Conservation (phyloP, 768 basidiomycete genomes). For the Sporobolomyces roseus region DNA sequence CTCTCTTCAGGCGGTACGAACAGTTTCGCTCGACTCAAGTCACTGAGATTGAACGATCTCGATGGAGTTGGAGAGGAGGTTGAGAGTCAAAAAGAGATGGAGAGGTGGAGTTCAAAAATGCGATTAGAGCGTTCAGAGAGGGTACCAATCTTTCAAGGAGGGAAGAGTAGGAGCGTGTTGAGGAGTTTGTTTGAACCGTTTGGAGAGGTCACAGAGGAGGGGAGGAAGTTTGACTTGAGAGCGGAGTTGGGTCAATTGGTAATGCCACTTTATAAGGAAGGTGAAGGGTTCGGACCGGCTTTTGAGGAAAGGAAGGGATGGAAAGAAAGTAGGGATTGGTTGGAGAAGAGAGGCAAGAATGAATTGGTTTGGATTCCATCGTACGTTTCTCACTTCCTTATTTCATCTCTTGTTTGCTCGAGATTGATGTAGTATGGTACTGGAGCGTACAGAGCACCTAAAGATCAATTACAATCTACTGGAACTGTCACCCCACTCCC, state of each 20-base stretch:
- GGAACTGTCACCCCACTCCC: constrained; percentile 11
- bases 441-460: background rate
- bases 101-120: constrained; percentile 17
- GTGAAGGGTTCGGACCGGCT: background rate
- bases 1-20: background rate
- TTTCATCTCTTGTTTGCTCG: background rate
- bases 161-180: too few species aligned
- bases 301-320: constrained; percentile 6
- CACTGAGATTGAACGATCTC: background rate
- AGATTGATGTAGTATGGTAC: background rate
- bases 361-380: constrained; percentile 20
- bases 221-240: constrained; percentile 9
- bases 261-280: constrained; percentile 23
- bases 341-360: background rate
- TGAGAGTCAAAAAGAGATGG: background rate
- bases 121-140: background rate
- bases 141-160: background rate
- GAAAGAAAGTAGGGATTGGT: constrained; percentile 11
- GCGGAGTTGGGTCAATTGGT: constrained; percentile 32
- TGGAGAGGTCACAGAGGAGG: background rate
- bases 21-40: constrained; percentile 11
- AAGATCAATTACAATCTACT: background rate
- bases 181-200: constrained; percentile 6
- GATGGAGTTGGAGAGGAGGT: background rate
- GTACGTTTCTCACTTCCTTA: background rate